Percentiles rank a stretch among this genome's conserved stretches.
Conservation (phyloP, 805 yeast species). For the Kazachstania kunashirensis region DNA sequence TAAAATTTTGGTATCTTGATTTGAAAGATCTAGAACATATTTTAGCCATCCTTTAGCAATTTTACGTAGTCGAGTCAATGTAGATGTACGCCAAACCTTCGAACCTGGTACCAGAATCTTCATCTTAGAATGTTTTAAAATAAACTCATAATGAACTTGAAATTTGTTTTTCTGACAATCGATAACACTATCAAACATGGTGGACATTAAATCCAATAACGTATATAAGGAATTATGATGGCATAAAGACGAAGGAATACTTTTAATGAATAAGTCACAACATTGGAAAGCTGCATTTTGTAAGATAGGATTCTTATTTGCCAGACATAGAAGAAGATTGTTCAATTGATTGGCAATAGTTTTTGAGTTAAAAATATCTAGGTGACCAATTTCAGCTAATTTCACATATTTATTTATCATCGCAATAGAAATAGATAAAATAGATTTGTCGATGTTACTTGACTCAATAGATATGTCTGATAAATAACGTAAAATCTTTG, state of each 20-base stretch:
- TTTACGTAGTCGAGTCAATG: constrained; percentile 49
- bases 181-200: constrained; percentile 67
- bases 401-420: constrained; percentile 49
- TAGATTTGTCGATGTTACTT: constrained; percentile 56
- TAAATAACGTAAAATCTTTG: constrained; percentile 65
- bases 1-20: constrained; percentile 67
- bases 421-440: constrained; percentile 54
- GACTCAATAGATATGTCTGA: constrained; percentile 77
- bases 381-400: constrained; percentile 43
- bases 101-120: constrained; percentile 43
- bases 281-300: constrained; percentile 75
- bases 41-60: constrained; percentile 62
- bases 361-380: constrained; percentile 45
- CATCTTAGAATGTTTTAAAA: constrained; percentile 31
- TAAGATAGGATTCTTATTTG: constrained; percentile 64
- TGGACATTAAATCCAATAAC: constrained; percentile 66
- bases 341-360: constrained; percentile 61
- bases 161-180: constrained; percentile 81
- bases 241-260: constrained; percentile 71
- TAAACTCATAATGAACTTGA: constrained; percentile 68
- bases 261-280: constrained; percentile 55
- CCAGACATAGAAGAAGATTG: constrained; percentile 55
- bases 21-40: constrained; percentile 45
- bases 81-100: constrained; percentile 70
- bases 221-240: constrained; percentile 65